These are phyloP conservation scores for Rhizophora apiculata DNA, from an alignment of 345 rosid species.

Conservation along the genomic window DNA sequence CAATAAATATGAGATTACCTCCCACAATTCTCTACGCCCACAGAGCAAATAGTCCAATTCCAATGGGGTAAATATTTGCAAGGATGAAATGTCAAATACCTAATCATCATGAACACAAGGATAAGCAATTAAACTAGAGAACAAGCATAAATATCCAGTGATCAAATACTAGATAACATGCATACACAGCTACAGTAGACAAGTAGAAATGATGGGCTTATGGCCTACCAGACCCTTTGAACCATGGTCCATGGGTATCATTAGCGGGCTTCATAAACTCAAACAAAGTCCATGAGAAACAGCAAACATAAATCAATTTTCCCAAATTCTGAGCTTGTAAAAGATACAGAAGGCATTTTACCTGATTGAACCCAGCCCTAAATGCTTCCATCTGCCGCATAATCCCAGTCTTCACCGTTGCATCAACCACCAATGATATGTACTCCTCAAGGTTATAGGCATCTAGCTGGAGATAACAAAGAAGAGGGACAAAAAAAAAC, in stretches of 20 bases:
- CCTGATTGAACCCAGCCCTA: slow-evolving; percentile 96
- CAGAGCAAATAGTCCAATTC: slow-evolving; percentile 94
- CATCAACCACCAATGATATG: slow-evolving; percentile 79
- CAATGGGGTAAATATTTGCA: slow-evolving; percentile 86
- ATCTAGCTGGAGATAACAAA: slow-evolving; percentile 55
- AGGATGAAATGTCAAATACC: slow-evolving; percentile 89
- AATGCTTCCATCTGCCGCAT: slow-evolving; percentile 85
- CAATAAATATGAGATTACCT: slow-evolving; percentile 44
- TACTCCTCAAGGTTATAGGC: slow-evolving; percentile 80
- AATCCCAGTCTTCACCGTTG: slow-evolving; percentile 83
- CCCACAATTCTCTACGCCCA: slow-evolving; percentile 98
- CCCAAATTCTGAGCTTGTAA: not conserved
- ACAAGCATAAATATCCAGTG: not conserved
- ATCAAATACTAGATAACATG: not conserved
- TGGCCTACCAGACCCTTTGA: too few species aligned
- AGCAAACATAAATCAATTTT: not conserved
- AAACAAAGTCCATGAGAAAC: not conserved
- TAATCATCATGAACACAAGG: slow-evolving; percentile 25
- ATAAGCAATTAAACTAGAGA: not conserved
- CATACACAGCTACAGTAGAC: not conserved
- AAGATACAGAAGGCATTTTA: slow-evolving; percentile 8
- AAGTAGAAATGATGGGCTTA: not conserved
- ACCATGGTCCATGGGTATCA: too few species aligned
- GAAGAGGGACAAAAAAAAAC: not conserved
- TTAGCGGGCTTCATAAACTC: not conserved